phyloP scores from a whole-genome alignment of 2,329 filamentous ascomycete genomes.

The Ophiostoma perfectum region DNA sequence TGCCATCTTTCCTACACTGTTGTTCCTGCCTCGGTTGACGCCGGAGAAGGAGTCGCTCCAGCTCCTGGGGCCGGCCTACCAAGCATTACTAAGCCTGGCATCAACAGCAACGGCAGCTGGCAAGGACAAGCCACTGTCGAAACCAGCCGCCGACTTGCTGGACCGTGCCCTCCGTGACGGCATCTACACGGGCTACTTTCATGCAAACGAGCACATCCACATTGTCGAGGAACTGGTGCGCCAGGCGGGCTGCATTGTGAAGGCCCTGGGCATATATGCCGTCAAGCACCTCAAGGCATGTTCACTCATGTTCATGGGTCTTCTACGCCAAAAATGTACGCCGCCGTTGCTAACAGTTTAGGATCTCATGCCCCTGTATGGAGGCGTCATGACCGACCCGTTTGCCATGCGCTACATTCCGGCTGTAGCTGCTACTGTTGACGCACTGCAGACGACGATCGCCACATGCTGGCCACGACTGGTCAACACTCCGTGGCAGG shows the following conservation, averaged over 20 bases:
- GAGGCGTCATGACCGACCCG: slow-evolving; percentile 60
- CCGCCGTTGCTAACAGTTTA: slow-evolving; percentile 32
- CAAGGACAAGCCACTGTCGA: background rate
- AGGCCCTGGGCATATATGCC: slow-evolving; percentile 54
- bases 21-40: slow-evolving; percentile 71
- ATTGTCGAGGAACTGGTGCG: slow-evolving; percentile 54
- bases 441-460: slow-evolving; percentile 54
- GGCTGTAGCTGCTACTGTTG: slow-evolving; percentile 48
- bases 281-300: slow-evolving; percentile 63
- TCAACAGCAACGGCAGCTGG: slow-evolving; percentile 28
- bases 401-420: slow-evolving; percentile 54
- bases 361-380: slow-evolving; percentile 63
- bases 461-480: slow-evolving; percentile 66
- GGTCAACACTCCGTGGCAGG: slow-evolving; percentile 47
- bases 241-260: slow-evolving; percentile 46
- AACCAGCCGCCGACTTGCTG: slow-evolving; percentile 36
- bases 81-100: slow-evolving; percentile 56
- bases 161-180: slow-evolving; percentile 53
- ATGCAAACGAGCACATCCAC: slow-evolving; percentile 53
- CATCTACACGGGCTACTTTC: slow-evolving; percentile 49
- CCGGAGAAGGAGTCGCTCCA: slow-evolving; percentile 62
- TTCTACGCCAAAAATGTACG: background rate
- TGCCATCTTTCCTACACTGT: slow-evolving; percentile 64
- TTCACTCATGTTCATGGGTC: background rate
- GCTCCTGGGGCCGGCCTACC: slow-evolving; percentile 61